These are phyloP conservation scores for Fraxinus platypoda DNA, from an alignment of 305 asterid species.

Conservation along the genomic window DNA sequence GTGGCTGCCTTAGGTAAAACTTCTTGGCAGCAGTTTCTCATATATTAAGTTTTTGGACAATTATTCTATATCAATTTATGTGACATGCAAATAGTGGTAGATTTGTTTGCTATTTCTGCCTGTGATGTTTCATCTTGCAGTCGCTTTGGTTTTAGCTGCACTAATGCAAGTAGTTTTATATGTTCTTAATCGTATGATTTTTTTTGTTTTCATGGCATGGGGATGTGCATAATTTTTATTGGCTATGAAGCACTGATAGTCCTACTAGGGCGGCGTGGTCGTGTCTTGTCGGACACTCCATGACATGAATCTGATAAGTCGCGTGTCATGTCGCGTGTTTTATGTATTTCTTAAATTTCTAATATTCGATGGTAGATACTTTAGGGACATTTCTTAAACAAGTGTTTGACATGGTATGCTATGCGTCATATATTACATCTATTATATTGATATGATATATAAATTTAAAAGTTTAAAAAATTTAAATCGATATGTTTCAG, in stretches of 20 bases:
- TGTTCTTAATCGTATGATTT: slow-evolving; percentile 1
- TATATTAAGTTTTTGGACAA: slow-evolving; percentile 14
- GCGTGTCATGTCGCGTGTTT: neutral
- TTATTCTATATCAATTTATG: slow-evolving; percentile 18
- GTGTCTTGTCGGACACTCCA: neutral
- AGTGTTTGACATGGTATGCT: neutral
- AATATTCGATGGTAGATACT: too few species aligned
- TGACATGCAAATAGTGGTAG: slow-evolving; percentile 31
- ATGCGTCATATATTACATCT: neutral
- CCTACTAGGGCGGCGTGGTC: neutral
- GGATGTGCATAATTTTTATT: too few species aligned
- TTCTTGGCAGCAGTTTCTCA: slow-evolving; percentile 16
- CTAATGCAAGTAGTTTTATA: slow-evolving; percentile 28
- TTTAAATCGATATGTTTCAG: neutral
- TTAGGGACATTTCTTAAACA: too few species aligned
- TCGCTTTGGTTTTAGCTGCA: slow-evolving; percentile 19
- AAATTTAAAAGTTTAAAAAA: too few species aligned
- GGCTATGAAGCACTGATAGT: neutral
- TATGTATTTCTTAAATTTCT: neutral
- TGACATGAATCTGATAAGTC: too few species aligned
- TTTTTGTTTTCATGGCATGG: neutral
- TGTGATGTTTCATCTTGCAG: slow-evolving; percentile 27
- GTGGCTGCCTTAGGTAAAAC: slow-evolving; percentile 30
- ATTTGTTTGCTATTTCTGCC: slow-evolving; percentile 22
- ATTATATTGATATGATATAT: too few species aligned